phyloP scores from a whole-genome alignment of 1,284 basidiomycete species.

The Sporisorium sorghi region DNA sequence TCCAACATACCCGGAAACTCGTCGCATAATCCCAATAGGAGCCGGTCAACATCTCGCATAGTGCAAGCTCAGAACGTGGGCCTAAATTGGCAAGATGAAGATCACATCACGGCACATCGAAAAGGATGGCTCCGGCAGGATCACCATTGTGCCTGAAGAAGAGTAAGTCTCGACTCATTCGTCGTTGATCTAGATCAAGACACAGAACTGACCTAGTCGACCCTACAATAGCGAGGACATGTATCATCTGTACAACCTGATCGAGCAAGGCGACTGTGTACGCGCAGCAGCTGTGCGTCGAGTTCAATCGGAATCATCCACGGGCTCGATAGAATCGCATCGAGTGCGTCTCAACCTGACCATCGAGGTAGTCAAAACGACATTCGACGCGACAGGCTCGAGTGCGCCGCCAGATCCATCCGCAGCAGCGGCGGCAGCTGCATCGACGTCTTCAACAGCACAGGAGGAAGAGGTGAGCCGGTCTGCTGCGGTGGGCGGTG shows the following conservation, averaged over 20 bases:
- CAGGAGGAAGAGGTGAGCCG: constrained; percentile 50
- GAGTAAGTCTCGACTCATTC: constrained; percentile 52
- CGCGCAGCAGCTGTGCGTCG: constrained; percentile 87
- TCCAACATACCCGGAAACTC: too few species aligned
- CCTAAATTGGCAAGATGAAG: constrained; percentile 56
- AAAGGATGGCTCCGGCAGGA: constrained; percentile 65
- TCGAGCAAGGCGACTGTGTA: constrained; percentile 82
- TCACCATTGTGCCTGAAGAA: constrained; percentile 64
- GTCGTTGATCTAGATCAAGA: background rate
- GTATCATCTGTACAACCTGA: constrained; percentile 99
- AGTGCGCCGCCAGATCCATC: constrained; percentile 61
- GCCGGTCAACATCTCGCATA: background rate
- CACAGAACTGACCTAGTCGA: background rate
- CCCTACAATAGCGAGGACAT: constrained; percentile 80
- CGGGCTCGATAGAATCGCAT: constrained; percentile 92
- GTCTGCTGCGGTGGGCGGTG: constrained; percentile 37
- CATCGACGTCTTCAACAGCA: constrained; percentile 23
- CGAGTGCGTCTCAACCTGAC: constrained; percentile 88
- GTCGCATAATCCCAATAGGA: too few species aligned
- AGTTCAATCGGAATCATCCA: constrained; percentile 80
- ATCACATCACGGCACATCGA: constrained; percentile 65
- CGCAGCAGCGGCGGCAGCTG: constrained; percentile 32
- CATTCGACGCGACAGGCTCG: constrained; percentile 67
- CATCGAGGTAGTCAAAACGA: constrained; percentile 77
- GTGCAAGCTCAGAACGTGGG: background rate